Evolutionary conservation across 2,329 filamentous ascomycete genomes (phyloP), one percentile per base, ranked within the genome.

Genomic region (Aspergillus piperis): DNA sequence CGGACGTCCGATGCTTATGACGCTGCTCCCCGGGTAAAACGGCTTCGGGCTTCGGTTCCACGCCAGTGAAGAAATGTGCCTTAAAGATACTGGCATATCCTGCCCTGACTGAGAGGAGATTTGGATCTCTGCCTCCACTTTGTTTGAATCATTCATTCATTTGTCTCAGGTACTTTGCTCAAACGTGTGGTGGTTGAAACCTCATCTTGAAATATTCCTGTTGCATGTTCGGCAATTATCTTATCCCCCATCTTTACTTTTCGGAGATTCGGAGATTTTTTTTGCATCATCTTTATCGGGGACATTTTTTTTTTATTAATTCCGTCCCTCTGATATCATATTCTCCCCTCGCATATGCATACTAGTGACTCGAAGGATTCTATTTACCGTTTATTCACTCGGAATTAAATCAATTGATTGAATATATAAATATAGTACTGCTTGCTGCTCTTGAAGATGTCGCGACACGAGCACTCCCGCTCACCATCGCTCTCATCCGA

Each of bases 1-100:
- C 54, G 23, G 57, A 64, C 41, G 38, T 61, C 41, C 52, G 44
- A 44, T 23, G 11, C 41, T 23, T 44, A 44, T 44, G 41, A 54
- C 21, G 42, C 48, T 54, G 32, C 32, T 54, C 23, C n/a, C 59
- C 71, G 71, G 71, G 57, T 73, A 71, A 65, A 39, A 67, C 71
- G 71, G 71, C 68, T 69, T 64, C 41, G 36, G 60, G 64, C 61
- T 64, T 64, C 62, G 57, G 50, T 66, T 65, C 68, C 64, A 53
- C 19, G 23, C 41, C 27, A 41, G 25, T 27, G 25, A 30, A 65
- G 38, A 53, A 39, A 13, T 42, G 23, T 54, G 36, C 30, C 32
- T 52, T 41, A 17, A 47, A 50, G 55, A 27, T 57, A 44, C 56
- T 49, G 55, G 42, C 41, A 44, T 21, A 44, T 56, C 52, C 59